phyloP scores from a whole-genome alignment of 1,284 basidiomycete genomes.

The Irpex sp. region DNA sequence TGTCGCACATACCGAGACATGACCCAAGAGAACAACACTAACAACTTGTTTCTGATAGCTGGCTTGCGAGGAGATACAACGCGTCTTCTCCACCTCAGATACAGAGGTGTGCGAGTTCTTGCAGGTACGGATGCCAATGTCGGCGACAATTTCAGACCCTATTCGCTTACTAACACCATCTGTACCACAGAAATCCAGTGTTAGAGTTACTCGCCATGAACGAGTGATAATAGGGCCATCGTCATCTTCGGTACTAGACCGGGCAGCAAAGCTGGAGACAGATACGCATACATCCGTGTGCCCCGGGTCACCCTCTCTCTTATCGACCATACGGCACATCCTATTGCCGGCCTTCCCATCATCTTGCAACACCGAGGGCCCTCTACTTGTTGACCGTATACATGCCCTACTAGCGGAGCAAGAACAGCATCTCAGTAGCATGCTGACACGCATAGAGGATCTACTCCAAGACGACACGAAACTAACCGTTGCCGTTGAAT shows the following conservation, averaged over 20 bases:
- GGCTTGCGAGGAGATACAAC: not conserved
- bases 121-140: not conserved
- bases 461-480: not conserved
- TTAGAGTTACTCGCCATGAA: not conserved
- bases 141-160: too few species aligned
- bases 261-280: not conserved
- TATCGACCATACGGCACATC: not conserved
- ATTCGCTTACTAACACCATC: too few species aligned
- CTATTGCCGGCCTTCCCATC: not conserved
- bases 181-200: not conserved
- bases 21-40: too few species aligned
- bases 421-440: not conserved
- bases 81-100: not conserved
- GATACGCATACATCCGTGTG: not conserved
- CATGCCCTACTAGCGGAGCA: not conserved
- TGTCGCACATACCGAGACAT: too few species aligned
- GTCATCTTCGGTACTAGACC: not conserved
- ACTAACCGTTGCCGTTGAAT: too few species aligned
- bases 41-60: too few species aligned
- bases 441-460: not conserved
- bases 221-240: not conserved
- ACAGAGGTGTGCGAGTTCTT: not conserved
- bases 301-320: not conserved
- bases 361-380: not conserved
- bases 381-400: not conserved